phyloP scores from a whole-genome alignment of 176 grass and related monocot species.

The Ensete ventricosum region DNA sequence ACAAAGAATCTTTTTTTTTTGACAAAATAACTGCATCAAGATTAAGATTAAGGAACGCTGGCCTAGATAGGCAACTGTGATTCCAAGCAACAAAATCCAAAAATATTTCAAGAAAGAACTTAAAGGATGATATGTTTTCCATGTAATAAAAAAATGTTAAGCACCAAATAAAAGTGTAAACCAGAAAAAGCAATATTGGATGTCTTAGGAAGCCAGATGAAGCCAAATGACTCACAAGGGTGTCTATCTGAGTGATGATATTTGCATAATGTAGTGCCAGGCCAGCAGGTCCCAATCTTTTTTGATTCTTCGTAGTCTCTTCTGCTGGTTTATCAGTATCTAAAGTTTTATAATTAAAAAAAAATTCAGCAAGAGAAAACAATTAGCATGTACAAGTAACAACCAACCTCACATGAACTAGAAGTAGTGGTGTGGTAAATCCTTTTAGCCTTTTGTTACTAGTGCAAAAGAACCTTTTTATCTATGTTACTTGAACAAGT shows the following conservation, averaged over 20 bases:
- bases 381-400: not conserved
- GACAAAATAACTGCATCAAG: not conserved
- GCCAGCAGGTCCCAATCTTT: constrained; percentile 90
- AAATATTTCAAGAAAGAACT: not conserved
- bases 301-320: constrained; percentile 34
- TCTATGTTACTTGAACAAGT: not conserved
- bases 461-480: not conserved
- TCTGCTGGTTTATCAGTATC: constrained; percentile 57
- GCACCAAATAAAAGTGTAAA: constrained; percentile 19
- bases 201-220: not conserved
- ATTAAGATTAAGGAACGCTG: not conserved
- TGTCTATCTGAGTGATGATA: constrained; percentile 93
- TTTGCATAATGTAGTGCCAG: constrained; percentile 98
- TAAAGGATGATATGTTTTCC: not conserved
- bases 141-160: constrained; percentile 10
- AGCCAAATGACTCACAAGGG: constrained; percentile 52
- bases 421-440: not conserved
- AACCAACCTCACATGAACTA: not conserved
- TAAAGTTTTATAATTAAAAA: constrained; percentile 44
- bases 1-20: too few relatives aligned
- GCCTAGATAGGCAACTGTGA: not conserved
- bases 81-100: too few relatives aligned
- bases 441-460: not conserved
- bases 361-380: not conserved
- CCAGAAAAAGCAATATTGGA: constrained; percentile 9